Base-by-base conservation (phyloP, 495 filamentous ascomycete genomes). In the Jackrogersella multiformis region DNA sequence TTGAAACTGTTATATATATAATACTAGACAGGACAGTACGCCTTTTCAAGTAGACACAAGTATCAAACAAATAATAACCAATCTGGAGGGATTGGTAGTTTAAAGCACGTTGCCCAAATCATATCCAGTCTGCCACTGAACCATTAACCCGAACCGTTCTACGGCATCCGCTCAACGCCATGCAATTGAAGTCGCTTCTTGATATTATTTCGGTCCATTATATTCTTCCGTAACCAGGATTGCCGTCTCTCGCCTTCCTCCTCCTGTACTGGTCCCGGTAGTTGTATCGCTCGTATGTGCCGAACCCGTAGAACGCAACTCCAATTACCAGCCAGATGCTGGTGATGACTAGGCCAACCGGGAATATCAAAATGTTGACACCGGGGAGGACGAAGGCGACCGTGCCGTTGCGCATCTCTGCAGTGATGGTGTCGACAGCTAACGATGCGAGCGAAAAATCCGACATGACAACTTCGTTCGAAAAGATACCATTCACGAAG, bases 401-500 rank as follows among this genome's bases (percentile, higher is more conserved):
- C 0, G 68, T 79, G 56, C 80, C 80, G 53, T 80, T 77, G 32
- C 63, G 64, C 16, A 84, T 54, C 5, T 65, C 52, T 0, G 49
- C 66, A 1, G 78, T 61, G n/a, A 77, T 64, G 5, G 66, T 66
- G 20, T 79, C 62, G 30, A 82, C 78, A 0, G 76, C 78, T 20
- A 77, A 52, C 48, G 80, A 66, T n/a, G 83, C 76, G n/a, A 73
- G 49, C 28, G 73, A 67, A 20, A 80, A 77, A 35, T 73, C 75
- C 46, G 80, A 81, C 69, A 80, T 71, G 68, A 80, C 66, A 18
- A 79, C 75, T 38, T 80, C 72, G 21, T 83, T 75, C 0, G 86
- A 81, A 68, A 93, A 91, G 46, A 89, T 82, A 26, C 90, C 90
- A 20, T 80, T 81, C 41, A 93, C 85, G 51, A 92, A 93, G 7